Evolutionary conservation across 371 early-diverging fungal genomes (phyloP), one percentile per base, ranked within the genome.

Genomic region (Mortierella sp.): DNA sequence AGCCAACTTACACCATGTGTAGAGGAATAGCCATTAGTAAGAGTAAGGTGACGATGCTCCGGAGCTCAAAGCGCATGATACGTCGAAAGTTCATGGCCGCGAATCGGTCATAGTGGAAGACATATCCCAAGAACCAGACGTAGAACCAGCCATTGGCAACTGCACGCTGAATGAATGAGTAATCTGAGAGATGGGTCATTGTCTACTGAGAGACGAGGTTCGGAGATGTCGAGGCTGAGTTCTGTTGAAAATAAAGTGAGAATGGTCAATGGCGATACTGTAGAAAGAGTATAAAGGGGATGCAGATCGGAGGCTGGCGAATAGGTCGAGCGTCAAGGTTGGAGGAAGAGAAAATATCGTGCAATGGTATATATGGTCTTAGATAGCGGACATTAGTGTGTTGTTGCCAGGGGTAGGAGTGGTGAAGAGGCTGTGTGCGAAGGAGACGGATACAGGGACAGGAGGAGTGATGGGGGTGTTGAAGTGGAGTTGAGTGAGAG

Each of bases 181-280:
- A 62, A 23, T 72, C 72, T 21, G 66, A 66, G 25, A 61, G 62
- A 37, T 72, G 72, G 23, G 72, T 66, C 73, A 72, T 72, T 55
- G 30, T 51, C 44, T 21, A 29, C 2, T 26, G 37, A 28, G 15
- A 46, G 51, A 58, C 29, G 37, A 43, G 21, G 16, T 30, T 18
- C 45, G 11, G 59, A 5, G 59, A 44, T 21, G 16, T 16, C n/a
- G n/a, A 23, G 23, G 26, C 19, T 2, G 53, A 19, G 11, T 9
- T 37, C 37, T 37, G 37, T 9, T 37, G 37, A 50, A 50, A 26
- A 3, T 21, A 23, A 53, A 3, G 21, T 19, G 26, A 9, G 19
- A 23, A 1, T 23, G 18, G 23, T 53, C 11, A 37, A 37, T 14
- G 19, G 2, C 14, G 26, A 44, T 23, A 59, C n/a, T 25, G 37